These are phyloP conservation scores for Digitaria exilis DNA, from an alignment of 202 grass and related monocot genomes.

Conservation along the genomic window DNA sequence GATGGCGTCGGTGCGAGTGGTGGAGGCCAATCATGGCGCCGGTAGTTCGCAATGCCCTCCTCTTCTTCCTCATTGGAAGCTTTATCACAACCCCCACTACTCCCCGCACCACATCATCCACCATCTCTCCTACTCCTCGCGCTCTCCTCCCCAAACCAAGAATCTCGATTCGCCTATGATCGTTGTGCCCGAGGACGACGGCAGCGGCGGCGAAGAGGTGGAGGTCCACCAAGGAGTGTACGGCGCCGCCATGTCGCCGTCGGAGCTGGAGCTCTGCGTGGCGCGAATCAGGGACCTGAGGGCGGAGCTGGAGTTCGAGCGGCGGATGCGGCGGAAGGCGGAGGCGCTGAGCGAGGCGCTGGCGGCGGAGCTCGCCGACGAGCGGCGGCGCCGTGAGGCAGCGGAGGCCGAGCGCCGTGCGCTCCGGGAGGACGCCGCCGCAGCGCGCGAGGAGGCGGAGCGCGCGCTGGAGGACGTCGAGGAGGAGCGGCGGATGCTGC, in stretches of 20 bases:
- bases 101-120: background rate
- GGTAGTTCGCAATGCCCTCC: constrained; percentile 16
- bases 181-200: constrained; percentile 26
- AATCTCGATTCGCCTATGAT: constrained; percentile 34
- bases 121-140: background rate
- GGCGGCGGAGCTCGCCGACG: constrained; percentile 56
- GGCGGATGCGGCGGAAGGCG: constrained; percentile 60
- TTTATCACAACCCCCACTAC: constrained; percentile 77
- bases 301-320: constrained; percentile 65
- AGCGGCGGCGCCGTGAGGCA: constrained; percentile 52
- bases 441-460: constrained; percentile 27
- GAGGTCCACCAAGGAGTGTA: constrained; percentile 25
- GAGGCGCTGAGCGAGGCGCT: constrained; percentile 60
- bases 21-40: constrained; percentile 48
- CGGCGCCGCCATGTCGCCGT: constrained; percentile 15
- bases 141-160: background rate
- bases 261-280: constrained; percentile 49
- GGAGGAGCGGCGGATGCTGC: constrained; percentile 77
- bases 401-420: constrained; percentile 43
- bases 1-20: constrained; percentile 41
- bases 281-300: constrained; percentile 40
- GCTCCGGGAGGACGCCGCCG: constrained; percentile 50
- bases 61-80: constrained; percentile 47
- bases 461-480: constrained; percentile 41
- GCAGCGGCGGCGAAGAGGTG: background rate